Percentiles rank a stretch among this genome's conserved stretches.
These are phyloP conservation scores for Tricholoma sp. DNA, from an alignment of 768 basidiomycete species.

Conservation along the genomic window DNA sequence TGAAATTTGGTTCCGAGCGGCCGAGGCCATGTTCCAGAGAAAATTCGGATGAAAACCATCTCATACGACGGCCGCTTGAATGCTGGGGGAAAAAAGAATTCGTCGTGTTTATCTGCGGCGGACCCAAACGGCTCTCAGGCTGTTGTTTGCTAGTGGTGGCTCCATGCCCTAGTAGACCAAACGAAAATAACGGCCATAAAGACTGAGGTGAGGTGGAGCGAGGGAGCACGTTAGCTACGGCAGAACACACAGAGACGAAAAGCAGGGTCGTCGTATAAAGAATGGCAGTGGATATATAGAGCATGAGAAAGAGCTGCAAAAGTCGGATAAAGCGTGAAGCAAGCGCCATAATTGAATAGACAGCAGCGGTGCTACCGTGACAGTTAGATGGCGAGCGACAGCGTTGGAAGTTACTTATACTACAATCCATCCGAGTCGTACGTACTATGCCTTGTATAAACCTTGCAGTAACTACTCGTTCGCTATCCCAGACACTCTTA, in stretches of 20 bases:
- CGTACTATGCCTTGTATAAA: no score
- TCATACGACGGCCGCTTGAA: slow-evolving; percentile 14
- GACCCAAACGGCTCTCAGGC: slow-evolving; percentile 3
- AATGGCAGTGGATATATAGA: slow-evolving; percentile 36
- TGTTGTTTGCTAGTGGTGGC: slow-evolving; percentile 4
- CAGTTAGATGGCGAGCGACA: no score
- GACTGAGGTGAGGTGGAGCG: slow-evolving; percentile 16
- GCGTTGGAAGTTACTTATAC: not conserved
- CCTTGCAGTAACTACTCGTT: not conserved
- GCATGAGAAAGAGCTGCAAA: slow-evolving; percentile 23
- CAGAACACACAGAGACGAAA: slow-evolving; percentile 26
- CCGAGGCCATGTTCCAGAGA: slow-evolving; percentile 31
- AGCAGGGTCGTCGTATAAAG: slow-evolving; percentile 40
- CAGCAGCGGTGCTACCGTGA: no score
- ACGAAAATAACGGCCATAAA: slow-evolving; percentile 10
- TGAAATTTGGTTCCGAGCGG: slow-evolving; percentile 24
- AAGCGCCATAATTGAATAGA: not conserved
- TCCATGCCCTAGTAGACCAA: not conserved
- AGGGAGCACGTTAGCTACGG: slow-evolving; percentile 21
- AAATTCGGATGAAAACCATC: slow-evolving; percentile 30
- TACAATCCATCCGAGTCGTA: no score
- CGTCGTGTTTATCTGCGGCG: slow-evolving; percentile 10
- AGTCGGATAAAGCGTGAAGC: slow-evolving; percentile 15
- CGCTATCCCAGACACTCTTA: not conserved
- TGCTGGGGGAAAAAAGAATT: slow-evolving; percentile 10